These are phyloP conservation scores for Trichoderma asperelloides DNA, from an alignment of 495 filamentous ascomycete genomes.

Conservation along the genomic window DNA sequence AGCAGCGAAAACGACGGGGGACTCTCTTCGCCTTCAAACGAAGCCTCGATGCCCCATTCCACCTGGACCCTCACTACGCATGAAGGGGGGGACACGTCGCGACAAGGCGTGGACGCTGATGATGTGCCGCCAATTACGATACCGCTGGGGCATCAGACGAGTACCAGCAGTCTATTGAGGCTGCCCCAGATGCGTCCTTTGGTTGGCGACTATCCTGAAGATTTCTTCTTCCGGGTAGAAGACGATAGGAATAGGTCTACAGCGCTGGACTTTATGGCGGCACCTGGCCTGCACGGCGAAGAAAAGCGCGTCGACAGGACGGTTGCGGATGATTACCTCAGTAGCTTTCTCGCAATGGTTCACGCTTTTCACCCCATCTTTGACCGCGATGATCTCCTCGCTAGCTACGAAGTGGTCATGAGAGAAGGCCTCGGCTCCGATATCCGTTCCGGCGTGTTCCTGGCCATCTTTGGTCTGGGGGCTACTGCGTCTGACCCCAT, in stretches of 20 bases:
- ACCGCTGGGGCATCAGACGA: neutral
- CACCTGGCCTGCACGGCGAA: neutral
- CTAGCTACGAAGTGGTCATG: neutral
- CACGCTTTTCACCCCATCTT: constrained; percentile 5
- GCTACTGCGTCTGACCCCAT: neutral
- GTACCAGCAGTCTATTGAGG: neutral
- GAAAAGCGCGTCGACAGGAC: neutral
- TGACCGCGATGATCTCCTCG: neutral
- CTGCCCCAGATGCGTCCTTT: neutral
- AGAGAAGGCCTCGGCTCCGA: neutral
- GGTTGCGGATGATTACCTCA: neutral
- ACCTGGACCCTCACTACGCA: neutral
- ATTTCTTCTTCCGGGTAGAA: neutral
- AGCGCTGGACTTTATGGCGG: neutral
- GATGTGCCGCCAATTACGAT: neutral
- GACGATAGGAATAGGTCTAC: neutral
- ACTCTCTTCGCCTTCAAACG: neutral
- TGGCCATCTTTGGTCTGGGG: neutral
- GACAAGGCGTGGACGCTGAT: neutral
- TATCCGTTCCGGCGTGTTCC: neutral
- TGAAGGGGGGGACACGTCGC: neutral
- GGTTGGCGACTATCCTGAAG: neutral
- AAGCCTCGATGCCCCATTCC: neutral
- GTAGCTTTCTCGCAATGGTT: neutral
- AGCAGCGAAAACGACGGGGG: neutral